Base-by-base conservation (phyloP, 2,329 filamentous ascomycete genomes). In the Neonectria sp. region DNA sequence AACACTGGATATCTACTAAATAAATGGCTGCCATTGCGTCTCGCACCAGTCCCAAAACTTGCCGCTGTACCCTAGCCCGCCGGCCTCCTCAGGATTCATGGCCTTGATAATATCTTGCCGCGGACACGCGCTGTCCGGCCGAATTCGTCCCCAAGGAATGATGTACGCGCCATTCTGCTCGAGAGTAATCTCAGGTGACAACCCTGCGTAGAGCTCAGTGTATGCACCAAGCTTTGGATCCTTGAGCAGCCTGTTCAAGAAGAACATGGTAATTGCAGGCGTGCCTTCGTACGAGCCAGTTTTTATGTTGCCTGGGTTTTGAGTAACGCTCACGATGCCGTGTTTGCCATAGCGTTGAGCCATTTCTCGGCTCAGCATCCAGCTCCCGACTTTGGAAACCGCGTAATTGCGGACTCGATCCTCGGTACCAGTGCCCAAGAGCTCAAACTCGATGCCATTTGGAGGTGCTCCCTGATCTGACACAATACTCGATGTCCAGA, bases 161-260 rank as follows among this genome's bases (percentile, higher is more conserved):
- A 78, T 66, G 17, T 76, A 79, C 5, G 67, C 55, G 7, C 77
- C 78, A 48, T 75, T 75, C 1, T 79, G 72, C 55, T 78, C 76
- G 3, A 68, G 25, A 3, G 74, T 78, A 2, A 84, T 72, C 3
- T 83, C 80, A 1, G 78, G 75, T 0, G 80, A 81, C 55, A 83
- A 71, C 1, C 80, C 82, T 37, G 81, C 79, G 56, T 73, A 84
- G 2, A 85, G 63, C 70, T 82, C 81, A 0, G 82, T 83, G 62
- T 82, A 83, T 2, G 82, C 83, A 6, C 82, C 83, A 33, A 76
- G 70, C 4, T 65, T 70, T 2, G 80, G 70, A 15, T 77, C 74
- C 55, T 82, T 74, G 3, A 79, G 65, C 4, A 79, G 37, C 8
- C 68, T 65, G 1, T 67, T 70, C 56, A 77, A 67, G 35, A 79